Conservation (phyloP, 768 basidiomycete species). For the Lyophyllum decastes region DNA sequence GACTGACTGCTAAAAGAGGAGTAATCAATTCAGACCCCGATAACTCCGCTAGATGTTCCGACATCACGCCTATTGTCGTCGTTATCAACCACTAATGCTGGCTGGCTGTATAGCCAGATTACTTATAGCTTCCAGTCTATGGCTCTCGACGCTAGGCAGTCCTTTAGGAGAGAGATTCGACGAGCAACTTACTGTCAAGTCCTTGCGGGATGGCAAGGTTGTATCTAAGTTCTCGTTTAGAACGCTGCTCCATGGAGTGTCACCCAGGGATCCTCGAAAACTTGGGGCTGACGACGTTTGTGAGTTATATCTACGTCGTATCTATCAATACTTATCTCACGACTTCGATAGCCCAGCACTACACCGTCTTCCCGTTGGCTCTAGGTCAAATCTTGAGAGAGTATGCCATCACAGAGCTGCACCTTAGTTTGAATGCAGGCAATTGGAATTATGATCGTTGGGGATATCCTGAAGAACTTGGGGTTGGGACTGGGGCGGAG, state of each 20-base stretch:
- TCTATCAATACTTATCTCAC: background rate
- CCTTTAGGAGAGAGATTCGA: constrained; percentile 44
- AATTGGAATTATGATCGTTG: constrained; percentile 88
- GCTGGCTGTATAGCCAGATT: constrained; percentile 17
- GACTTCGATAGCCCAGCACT: constrained; percentile 68
- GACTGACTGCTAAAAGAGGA: background rate
- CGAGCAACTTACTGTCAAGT: constrained; percentile 42
- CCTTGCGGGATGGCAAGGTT: constrained; percentile 83
- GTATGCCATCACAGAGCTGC: constrained; percentile 85
- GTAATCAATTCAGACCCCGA: background rate
- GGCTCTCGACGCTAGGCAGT: background rate
- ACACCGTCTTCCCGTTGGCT: constrained; percentile 82
- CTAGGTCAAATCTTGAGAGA: constrained; percentile 86
- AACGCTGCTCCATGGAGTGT: constrained; percentile 54
- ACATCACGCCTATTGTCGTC: background rate
- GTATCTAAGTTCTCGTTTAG: constrained; percentile 80
- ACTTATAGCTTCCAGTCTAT: constrained; percentile 13
- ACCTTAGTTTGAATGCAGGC: constrained; percentile 88
- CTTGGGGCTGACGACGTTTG: constrained; percentile 50
- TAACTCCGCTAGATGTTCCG: background rate
- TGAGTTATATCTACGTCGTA: constrained; percentile 23
- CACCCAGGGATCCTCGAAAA: constrained; percentile 56
- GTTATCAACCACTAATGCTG: constrained; percentile 14
- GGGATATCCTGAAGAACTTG: constrained; percentile 77
- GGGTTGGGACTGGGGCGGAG: constrained; percentile 85